Conservation (phyloP, 2,329 filamentous ascomycete genomes). For the Davidsoniella virescens region DNA sequence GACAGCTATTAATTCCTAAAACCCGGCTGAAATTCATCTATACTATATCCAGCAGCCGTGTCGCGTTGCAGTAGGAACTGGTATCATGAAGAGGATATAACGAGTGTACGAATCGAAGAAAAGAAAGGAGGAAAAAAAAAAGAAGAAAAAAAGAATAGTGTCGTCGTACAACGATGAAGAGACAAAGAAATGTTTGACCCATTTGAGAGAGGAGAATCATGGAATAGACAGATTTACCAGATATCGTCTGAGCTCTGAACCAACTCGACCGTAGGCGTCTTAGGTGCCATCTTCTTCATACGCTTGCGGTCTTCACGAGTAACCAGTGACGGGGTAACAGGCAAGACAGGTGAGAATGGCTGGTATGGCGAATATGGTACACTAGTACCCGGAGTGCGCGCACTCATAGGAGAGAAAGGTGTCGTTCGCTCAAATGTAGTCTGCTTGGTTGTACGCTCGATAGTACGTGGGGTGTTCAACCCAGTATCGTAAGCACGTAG, state of each 20-base stretch:
- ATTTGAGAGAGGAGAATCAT: background rate
- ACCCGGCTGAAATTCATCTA: too few relatives aligned
- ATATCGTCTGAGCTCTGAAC: conserved; percentile 46
- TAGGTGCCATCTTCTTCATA: conserved; percentile 46
- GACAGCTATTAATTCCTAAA: too few relatives aligned
- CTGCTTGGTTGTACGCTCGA: conserved; percentile 38
- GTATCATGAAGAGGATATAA: too few relatives aligned
- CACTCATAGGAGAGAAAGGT: conserved; percentile 38
- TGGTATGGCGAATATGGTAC: conserved; percentile 67
- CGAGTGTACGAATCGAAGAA: background rate
- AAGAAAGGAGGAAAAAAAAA: background rate
- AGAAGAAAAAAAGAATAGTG: background rate
- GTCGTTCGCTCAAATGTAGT: conserved; percentile 44
- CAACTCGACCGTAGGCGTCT: conserved; percentile 46
- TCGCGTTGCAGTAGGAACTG: too few relatives aligned
- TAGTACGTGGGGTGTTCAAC: conserved; percentile 32
- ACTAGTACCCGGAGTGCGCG: conserved; percentile 45
- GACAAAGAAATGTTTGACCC: background rate
- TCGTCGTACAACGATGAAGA: background rate
- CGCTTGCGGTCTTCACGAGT: conserved; percentile 55
- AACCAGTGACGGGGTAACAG: conserved; percentile 60
- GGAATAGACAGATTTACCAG: conserved; percentile 31
- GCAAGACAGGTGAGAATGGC: conserved; percentile 58
- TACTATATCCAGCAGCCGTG: too few relatives aligned
- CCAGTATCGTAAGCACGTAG: conserved; percentile 46